phyloP scores from a whole-genome alignment of 148 eudicot genomes.

The Rhododendron williamsianum region DNA sequence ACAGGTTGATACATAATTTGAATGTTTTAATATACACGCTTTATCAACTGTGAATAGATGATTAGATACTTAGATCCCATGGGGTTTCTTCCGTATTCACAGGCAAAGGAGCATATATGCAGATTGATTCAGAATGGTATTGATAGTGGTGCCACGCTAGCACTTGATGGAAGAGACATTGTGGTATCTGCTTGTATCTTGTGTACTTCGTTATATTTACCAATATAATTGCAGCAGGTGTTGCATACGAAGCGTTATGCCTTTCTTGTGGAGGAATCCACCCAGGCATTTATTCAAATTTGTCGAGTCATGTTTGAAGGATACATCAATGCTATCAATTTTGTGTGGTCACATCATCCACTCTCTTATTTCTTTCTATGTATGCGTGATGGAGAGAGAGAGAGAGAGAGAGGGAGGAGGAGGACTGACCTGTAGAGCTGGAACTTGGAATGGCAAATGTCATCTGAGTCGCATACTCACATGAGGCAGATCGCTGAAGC shows the following conservation, averaged over 20 bases:
- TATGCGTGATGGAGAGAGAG: too few species aligned
- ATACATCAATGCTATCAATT: neutral
- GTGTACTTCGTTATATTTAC: neutral
- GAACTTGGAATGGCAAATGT: neutral
- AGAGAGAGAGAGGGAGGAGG: too few species aligned
- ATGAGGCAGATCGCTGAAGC: neutral
- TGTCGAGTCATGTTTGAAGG: neutral
- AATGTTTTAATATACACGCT: neutral
- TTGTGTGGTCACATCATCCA: neutral
- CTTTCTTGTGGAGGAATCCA: neutral
- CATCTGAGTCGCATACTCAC: neutral
- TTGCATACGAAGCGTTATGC: neutral
- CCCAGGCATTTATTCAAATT: neutral
- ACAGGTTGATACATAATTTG: slow-evolving; percentile 43
- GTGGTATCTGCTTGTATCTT: slow-evolving; percentile 36
- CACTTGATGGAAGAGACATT: slow-evolving; percentile 84
- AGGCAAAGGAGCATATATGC: slow-evolving; percentile 90
- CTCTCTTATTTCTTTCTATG: too few species aligned
- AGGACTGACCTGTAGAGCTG: too few species aligned
- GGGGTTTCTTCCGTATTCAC: slow-evolving; percentile 8
- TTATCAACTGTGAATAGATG: neutral
- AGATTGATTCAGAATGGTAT: slow-evolving; percentile 79
- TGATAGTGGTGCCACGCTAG: slow-evolving; percentile 72
- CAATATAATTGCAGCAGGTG: neutral
- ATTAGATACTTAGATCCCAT: neutral